Evolutionary conservation across 2,329 filamentous ascomycete genomes (phyloP), one percentile per base, ranked within the genome.

Genomic region (Fusarium vanettenii): DNA sequence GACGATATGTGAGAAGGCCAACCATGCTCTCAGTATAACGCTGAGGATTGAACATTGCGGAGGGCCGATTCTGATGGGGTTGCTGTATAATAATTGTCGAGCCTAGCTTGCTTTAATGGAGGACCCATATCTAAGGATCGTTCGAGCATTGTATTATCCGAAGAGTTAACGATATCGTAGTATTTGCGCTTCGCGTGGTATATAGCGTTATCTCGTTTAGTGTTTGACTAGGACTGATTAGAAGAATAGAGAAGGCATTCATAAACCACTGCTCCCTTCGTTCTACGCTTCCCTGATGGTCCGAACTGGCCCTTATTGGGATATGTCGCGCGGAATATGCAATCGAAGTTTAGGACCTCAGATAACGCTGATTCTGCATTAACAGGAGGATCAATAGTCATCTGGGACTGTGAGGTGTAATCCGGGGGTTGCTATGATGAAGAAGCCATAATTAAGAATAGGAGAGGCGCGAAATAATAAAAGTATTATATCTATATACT

Each of bases 381-480:
- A 61, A 22, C 27, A 61, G 59, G 31, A 61, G 59, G 27, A 43
- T 61, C 39, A 61, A 61, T 61, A 61, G 35, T 45, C 59, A 61
- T 45, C 59, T 61, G 18, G 22, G 35, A 31, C 59, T 61, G 7
- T 61, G 59, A 61, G 59, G 59, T 35, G 59, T 14, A 61, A 33
- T 61, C 59, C 18, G 59, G 13, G 39, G 25, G 59, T 45, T 45
- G 18, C 39, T 61, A 39, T 45, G 39, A 29, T 50, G 8, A 33
- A 61, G 39, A 31, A 61, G 2, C n/a, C 18, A 43, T 57, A n/a
- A 57, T 22, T 57, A 37, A 1, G 3, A 10, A 33, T 57, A 57
- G 52, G 25, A 20, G 52, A 61, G 59, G 59, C 59, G 25, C 57
- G 39, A 45, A 61, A 48, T 61, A 3, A 48, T 41, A 61, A 8